A percentile compares a stretch with the other conserved stretches of the same genome.
Conservation (phyloP, 805 yeast genomes). For the Candida nonsorbophila region DNA sequence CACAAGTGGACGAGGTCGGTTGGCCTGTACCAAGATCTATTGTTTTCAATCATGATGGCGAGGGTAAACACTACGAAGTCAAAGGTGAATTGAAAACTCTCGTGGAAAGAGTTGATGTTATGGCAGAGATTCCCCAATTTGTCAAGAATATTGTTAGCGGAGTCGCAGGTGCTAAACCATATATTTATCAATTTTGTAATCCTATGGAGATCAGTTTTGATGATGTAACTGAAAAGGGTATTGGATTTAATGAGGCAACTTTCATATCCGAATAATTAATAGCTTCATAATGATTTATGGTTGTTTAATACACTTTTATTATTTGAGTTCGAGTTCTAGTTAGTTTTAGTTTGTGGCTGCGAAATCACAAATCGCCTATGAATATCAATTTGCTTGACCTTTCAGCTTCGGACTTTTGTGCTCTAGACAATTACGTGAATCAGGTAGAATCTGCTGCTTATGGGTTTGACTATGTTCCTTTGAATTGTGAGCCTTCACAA, state of each 20-base stretch:
- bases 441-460: no score
- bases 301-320: no score
- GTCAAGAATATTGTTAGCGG: slow-evolving; percentile 91
- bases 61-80: slow-evolving; percentile 43
- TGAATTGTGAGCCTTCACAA: no score
- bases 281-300: no score
- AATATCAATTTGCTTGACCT: no score
- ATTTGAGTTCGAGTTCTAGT: no score
- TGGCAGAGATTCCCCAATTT: slow-evolving; percentile 94
- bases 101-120: slow-evolving; percentile 92
- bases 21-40: slow-evolving; percentile 84
- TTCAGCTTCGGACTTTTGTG: no score
- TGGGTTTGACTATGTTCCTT: no score
- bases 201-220: slow-evolving; percentile 45
- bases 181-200: slow-evolving; percentile 85
- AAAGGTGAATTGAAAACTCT: slow-evolving; percentile 56
- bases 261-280: slow-evolving; percentile 62
- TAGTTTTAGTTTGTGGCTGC: no score
- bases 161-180: slow-evolving; percentile 95
- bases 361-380: no score
- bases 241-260: slow-evolving; percentile 75
- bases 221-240: slow-evolving; percentile 49
- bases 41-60: slow-evolving; percentile 43
- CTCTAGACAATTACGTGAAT: no score
- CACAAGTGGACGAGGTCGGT: slow-evolving; percentile 70